phyloP scores from a whole-genome alignment of 78 protist species.

The Polysphondylium violaceum region DNA sequence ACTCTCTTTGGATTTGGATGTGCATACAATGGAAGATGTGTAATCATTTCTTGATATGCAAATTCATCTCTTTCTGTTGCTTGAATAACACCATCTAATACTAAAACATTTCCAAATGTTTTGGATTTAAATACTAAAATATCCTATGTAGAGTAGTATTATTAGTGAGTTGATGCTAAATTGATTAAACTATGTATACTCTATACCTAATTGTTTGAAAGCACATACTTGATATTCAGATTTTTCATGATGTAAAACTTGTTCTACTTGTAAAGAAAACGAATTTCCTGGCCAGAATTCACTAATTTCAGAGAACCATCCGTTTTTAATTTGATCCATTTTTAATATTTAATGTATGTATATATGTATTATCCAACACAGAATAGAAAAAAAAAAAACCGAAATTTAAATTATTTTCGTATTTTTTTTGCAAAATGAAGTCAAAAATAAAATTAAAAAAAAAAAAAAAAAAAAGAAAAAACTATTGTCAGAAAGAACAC shows the following conservation, averaged over 20 bases:
- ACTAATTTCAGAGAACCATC: conserved; percentile 88
- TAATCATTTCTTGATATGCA: conserved; percentile 98
- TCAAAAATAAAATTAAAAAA: too few species aligned
- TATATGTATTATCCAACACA: background rate
- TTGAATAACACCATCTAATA: conserved; percentile 96
- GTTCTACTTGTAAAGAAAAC: conserved; percentile 91
- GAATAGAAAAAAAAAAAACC: background rate
- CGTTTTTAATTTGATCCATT: conserved; percentile 82
- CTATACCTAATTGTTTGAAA: background rate
- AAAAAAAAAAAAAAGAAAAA: too few species aligned
- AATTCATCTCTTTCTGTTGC: conserved; percentile 97
- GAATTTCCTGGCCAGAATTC: conserved; percentile 88
- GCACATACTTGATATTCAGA: conserved; percentile 88
- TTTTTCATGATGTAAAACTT: conserved; percentile 88
- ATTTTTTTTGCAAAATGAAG: too few species aligned
- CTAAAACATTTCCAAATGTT: conserved; percentile 95
- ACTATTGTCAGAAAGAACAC: too few species aligned
- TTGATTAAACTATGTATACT: background rate
- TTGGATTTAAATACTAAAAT: conserved; percentile 83
- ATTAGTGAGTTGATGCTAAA: background rate
- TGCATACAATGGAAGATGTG: conserved; percentile 92
- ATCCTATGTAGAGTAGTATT: conserved; percentile 9
- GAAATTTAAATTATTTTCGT: too few species aligned
- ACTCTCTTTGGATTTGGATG: conserved; percentile 94
- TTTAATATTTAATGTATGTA: background rate